Evolutionary conservation across 2,329 filamentous ascomycete genomes (phyloP).

Genomic region (Sarocladiaceae sp.): DNA sequence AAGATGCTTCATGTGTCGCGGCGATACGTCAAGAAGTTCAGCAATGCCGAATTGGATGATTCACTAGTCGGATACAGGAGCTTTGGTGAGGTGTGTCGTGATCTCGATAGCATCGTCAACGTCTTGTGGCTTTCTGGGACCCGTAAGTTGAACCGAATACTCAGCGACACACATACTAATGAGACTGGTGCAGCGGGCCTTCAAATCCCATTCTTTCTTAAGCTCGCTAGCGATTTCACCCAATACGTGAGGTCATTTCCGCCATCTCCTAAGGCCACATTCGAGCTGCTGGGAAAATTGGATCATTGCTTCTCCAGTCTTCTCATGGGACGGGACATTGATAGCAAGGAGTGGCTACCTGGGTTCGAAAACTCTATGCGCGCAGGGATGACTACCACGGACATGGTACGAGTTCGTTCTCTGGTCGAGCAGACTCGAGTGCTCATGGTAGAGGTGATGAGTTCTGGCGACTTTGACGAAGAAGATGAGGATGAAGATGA

Average conservation of each 20-base stretch:
- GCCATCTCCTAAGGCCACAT: slow-evolving; percentile 56
- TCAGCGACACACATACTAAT: no score
- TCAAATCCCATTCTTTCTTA: slow-evolving; percentile 80
- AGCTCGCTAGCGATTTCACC: slow-evolving; percentile 67
- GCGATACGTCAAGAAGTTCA: slow-evolving; percentile 58
- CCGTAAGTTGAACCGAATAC: slow-evolving; percentile 48
- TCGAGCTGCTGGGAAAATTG: slow-evolving; percentile 69
- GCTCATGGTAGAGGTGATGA: slow-evolving; percentile 65
- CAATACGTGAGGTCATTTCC: slow-evolving; percentile 71
- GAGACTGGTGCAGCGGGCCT: slow-evolving; percentile 61
- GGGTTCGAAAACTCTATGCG: slow-evolving; percentile 61
- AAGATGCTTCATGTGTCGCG: slow-evolving; percentile 50
- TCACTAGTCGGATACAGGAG: slow-evolving; percentile 49
- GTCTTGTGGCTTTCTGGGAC: slow-evolving; percentile 85
- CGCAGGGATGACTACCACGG: slow-evolving; percentile 69
- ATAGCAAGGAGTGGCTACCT: slow-evolving; percentile 60
- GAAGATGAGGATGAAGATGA: slow-evolving; percentile 36
- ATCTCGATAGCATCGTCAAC: slow-evolving; percentile 72
- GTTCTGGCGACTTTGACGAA: slow-evolving; percentile 33
- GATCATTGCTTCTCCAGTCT: slow-evolving; percentile 81
- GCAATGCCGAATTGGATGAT: slow-evolving; percentile 39
- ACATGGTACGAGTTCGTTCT: slow-evolving; percentile 84
- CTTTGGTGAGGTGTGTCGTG: slow-evolving; percentile 67
- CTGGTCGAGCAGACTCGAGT: slow-evolving; percentile 74
- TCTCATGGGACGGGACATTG: slow-evolving; percentile 61